Evolutionary conservation across 164 flowering plant species (phyloP), one percentile per base, ranked within the genome.

Genomic region (Kingdonia uniflora): DNA sequence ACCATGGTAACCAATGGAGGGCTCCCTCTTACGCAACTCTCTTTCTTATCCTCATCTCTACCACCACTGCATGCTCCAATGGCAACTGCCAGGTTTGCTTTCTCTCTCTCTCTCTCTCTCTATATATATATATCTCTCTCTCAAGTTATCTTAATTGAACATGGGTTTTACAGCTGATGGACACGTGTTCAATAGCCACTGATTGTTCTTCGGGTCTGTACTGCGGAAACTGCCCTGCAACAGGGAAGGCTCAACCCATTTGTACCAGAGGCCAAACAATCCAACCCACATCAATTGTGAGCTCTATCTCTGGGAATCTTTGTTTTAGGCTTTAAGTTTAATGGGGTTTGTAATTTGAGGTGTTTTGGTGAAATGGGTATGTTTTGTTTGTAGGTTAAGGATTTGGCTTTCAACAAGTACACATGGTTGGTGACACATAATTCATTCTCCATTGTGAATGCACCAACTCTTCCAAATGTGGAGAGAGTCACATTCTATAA

Each of bases 381-480:
- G 4, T 29, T 8, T 29, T 29, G 35, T 50, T 26, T 38, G 56
- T 62, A 92, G 99, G 58, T 84, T 44, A 68, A 66, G 60, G 95
- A 91, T 26, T 69, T 88, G 74, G 94, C 99, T 29, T 92, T 92
- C 71, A 88, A 88, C 74, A 88, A 84, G 79, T 92, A 88, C 73
- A 35, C 97, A 39, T 92, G 97, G 97, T 61, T 92, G 51, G 77
- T 88, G 50, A 92, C 99, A 26, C 99, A 92, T 57, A 92, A 92
- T 72, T 68, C 97, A 0, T 92, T 92, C 58, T 84, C 97, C 49
- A 88, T 80, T 51, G 82, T 81, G 8, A 74, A 81, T 75, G 82
- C 88, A 6, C 97, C 97, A 0, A 58, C 71, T 38, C 59, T 84
- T 55, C 65, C 78, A 6, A 90, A 88, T 49, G 76, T 76, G 58